Base-by-base conservation (phyloP, 2,329 filamentous ascomycete genomes). In the Boeremia lycopersici region DNA sequence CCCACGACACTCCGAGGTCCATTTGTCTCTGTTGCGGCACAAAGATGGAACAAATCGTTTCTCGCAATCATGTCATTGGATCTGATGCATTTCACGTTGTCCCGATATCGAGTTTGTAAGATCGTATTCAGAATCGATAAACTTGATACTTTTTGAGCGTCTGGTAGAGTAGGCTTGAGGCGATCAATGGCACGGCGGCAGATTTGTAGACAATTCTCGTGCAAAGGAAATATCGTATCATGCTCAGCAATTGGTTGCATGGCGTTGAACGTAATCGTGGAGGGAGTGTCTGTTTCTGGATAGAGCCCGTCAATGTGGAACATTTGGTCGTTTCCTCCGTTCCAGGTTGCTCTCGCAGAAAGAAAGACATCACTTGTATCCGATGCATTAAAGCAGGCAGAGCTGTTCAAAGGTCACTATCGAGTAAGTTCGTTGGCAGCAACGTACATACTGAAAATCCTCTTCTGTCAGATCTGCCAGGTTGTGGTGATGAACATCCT, bases 221-320 rank as follows among this genome's bases (percentile, higher is more conserved):
- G 69, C 13, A 71, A 53, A 0, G 69, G 62, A 40, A 70, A 68
- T 9, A 69, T 36, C 1, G 60, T 58, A 23, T 64, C 58, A 10
- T 56, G 38, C 10, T 46, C 40, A 1, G 23, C 34, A 8, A 53
- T 46, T 23, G 65, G 46, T 5, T 54, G 48, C 8, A 64, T 57
- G 31, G 58, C 50, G 23, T 65, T 59, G 41, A 65, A 58, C 44
- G 54, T 61, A 6, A 56, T 30, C 2, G n/a, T 43, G 15, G 29
- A 34, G 12, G 45, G 47, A 11, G 36, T 47, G 10, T 48, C 43
- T 8, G 61, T 50, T 15, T 55, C 38, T 23, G 60, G 59, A 15
- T 43, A 35, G 4, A 51, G 47, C n/a, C 50, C 45, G 17, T 42
- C 38, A 15, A 71, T 51, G 13, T 47, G 54, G 26, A 70, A 64